Conservation (phyloP, 768 basidiomycete species). For the Suillus alpinus region DNA sequence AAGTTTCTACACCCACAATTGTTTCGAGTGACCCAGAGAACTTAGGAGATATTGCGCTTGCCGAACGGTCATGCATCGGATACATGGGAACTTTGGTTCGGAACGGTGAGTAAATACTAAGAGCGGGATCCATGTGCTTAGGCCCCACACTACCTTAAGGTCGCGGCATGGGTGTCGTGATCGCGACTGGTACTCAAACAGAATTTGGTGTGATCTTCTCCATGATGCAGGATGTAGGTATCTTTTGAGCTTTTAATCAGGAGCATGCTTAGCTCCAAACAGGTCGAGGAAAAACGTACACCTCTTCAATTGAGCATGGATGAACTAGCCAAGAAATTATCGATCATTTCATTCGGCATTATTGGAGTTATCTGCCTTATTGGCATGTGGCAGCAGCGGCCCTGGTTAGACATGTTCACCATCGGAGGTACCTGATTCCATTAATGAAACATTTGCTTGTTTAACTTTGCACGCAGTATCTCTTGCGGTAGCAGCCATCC, state of each 20-base stretch:
- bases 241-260: background rate
- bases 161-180: slow-evolving; percentile 81
- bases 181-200: slow-evolving; percentile 80
- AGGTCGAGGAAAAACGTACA: slow-evolving; percentile 86
- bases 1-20: slow-evolving; percentile 25
- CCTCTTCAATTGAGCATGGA: slow-evolving; percentile 95
- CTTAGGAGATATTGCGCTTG: slow-evolving; percentile 50
- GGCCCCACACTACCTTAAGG: slow-evolving; percentile 39
- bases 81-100: slow-evolving; percentile 97
- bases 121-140: background rate
- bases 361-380: slow-evolving; percentile 93
- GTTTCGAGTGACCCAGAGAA: background rate
- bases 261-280: background rate
- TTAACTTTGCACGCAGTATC: slow-evolving; percentile 59
- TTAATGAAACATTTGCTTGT: background rate
- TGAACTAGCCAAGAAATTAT: slow-evolving; percentile 90
- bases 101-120: slow-evolving; percentile 54
- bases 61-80: slow-evolving; percentile 83
- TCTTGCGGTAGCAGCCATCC: slow-evolving; percentile 96
- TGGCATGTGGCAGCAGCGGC: slow-evolving; percentile 78
- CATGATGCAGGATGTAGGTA: slow-evolving; percentile 92
- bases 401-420: slow-evolving; percentile 98
- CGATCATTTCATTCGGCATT: slow-evolving; percentile 86
- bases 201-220: slow-evolving; percentile 97
- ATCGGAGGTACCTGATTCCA: slow-evolving; percentile 74